phyloP scores from a whole-genome alignment of 768 basidiomycete species.

The Suillus placidus region DNA sequence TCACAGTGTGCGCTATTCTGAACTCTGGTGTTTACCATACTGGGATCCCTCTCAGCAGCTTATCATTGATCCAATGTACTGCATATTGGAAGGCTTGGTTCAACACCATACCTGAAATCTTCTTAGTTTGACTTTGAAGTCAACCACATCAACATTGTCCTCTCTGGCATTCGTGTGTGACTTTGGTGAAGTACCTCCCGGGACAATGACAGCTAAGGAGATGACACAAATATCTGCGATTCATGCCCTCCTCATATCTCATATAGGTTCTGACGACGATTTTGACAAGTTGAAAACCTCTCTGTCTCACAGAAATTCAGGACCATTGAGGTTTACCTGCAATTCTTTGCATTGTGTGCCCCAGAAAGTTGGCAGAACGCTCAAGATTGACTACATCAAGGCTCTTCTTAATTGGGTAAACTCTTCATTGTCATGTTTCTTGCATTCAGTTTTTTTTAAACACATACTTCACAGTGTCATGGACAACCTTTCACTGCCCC shows the following conservation, averaged over 20 bases:
- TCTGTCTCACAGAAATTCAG: background rate
- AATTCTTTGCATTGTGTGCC: background rate
- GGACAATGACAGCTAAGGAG: background rate
- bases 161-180: background rate
- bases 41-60: constrained; percentile 34
- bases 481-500: constrained; percentile 5
- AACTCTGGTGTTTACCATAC: constrained; percentile 37
- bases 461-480: constrained; percentile 1
- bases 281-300: background rate
- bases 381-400: background rate
- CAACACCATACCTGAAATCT: background rate
- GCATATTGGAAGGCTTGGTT: constrained; percentile 24
- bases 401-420: background rate
- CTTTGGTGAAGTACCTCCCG: background rate
- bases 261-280: no score
- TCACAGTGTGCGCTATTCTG: constrained; percentile 33
- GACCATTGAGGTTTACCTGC: background rate
- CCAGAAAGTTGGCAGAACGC: background rate
- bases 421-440: background rate
- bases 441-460: background rate
- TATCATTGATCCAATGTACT: constrained; percentile 43
- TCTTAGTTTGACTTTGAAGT: background rate
- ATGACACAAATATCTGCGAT: background rate
- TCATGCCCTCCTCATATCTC: no score
- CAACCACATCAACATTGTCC: background rate